Evolutionary conservation across 352 stramenopile genomes (phyloP), one percentile per base, ranked within the genome.

Genomic region (Phytophthora ramorum): DNA sequence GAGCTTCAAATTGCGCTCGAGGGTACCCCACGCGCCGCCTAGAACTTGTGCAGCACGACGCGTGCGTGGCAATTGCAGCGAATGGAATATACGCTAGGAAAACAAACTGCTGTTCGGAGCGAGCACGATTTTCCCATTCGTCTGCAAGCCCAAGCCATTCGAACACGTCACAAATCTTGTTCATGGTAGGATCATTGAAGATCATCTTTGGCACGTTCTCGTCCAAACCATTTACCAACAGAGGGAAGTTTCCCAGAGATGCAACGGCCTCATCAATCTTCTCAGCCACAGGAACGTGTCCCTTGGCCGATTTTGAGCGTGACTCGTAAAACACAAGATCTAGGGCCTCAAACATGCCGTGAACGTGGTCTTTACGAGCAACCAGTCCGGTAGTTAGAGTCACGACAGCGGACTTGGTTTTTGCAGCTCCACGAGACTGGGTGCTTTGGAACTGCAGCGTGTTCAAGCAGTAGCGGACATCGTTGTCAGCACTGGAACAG

Each of bases 401-500:
- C 55, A 61, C 55, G 1, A 52, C 38, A 2, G 28, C 38, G 5
- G 59, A 45, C 7, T 63, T 68, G 35, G 37, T 49, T 41, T 44
- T 63, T 20, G 7, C 43, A 45, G 47, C 44, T 54, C 46, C 56
- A 60, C 60, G 65, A 44, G 60, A 72, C 56, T 87, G 77, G 0
- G 78, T 78, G 49, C 75, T 89, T 50, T 98, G 92, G 71, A 99
- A 98, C 76, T 99, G 97, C 4, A 99, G 79, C 4, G 92, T 97
- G 67, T 99, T 98, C 10, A 99, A 78, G 54, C 94, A 99, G 49
- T 96, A 97, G 52, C 97, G 92, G 19, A 99, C 96, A 71, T 99
- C 97, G 59, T 93, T 95, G 49, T 81, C 89, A 66, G 73, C 87
- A 69, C 58, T 89, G 66, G 57, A 67, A 58, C 69, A 95, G 58